Evolutionary conservation across 768 basidiomycete species (phyloP), one percentile per base, ranked within the genome.

Genomic region (Favolaschia claudopus): DNA sequence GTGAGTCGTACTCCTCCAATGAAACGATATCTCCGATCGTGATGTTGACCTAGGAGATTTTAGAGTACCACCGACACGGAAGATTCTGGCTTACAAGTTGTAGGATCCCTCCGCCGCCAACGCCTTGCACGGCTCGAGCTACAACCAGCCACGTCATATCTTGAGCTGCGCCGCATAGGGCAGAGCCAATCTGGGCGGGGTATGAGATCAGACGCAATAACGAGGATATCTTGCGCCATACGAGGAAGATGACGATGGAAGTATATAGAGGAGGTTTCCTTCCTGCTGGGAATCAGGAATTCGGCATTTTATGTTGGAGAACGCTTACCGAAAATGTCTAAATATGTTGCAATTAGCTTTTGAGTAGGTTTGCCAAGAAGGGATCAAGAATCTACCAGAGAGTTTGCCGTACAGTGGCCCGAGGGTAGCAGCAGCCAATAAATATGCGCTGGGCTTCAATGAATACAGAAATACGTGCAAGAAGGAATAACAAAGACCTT

Each of bases 1-100:
- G 25, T 10, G 24, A 8, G 8, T 74, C 86, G 40, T 70, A 91
- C 91, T 93, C 87, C 75, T 86, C 77, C 33, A 96, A 73, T 0
- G 92, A 85, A 0, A 93, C 89, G 32, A 96, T 93, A 72, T 96
- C 94, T 39, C 89, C 85, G 38, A 93, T 86, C 2, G 85, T 90
- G 65, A 93, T 93, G 46, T 88, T 83, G 7, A 89, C 76, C 82
- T 83, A 55, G 24, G 37, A 17, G 56, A 14, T 22, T 28, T 40
- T n/a, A 8, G 37, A 54, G 31, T 27, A 28, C 43, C 34, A 44
- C 28, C 25, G 46, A 5, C 9, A 13, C 46, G 32, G 39, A 40
- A 49, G 9, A 25, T 24, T 24, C 14, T n/a, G 1, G 55, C 76
- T 53, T 19, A 82, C 88, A 62, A 92, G 76, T 67, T 91, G 89